Percentiles rank a stretch among this genome's conserved stretches.
Evolutionary conservation across 2,329 filamentous ascomycete species (phyloP).

Genomic region (Paracoccidioides brasiliensis): DNA sequence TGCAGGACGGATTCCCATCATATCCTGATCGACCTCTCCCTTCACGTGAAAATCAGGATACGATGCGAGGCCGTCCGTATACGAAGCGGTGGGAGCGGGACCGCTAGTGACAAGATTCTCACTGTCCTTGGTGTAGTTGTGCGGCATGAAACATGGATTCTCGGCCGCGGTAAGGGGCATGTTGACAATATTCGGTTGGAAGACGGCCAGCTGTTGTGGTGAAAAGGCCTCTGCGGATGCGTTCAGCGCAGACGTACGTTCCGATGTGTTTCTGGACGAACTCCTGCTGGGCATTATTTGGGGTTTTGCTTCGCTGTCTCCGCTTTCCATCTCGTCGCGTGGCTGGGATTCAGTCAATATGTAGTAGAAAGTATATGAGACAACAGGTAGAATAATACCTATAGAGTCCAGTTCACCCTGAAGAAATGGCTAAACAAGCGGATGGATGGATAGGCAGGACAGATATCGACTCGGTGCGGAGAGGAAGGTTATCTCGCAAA

Average conservation of each 20-base stretch:
- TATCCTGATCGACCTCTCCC: neutral
- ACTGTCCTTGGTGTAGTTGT: neutral
- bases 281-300: neutral
- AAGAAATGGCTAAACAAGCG: neutral
- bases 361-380: slow-evolving; percentile 1
- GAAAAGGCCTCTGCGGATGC: neutral
- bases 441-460: neutral
- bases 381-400: neutral
- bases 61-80: neutral
- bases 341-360: neutral
- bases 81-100: no score
- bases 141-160: neutral
- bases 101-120: neutral
- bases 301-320: neutral
- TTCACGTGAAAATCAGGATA: neutral
- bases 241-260: neutral
- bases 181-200: neutral
- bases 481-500: neutral
- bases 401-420: neutral
- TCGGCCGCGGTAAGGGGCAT: neutral
- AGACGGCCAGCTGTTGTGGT: neutral
- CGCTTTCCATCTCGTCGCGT: neutral
- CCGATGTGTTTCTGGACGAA: neutral
- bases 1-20: neutral
- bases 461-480: neutral